Conservation (phyloP, 2,329 filamentous ascomycete genomes). For the Pseudogymnoascus destructans region DNA sequence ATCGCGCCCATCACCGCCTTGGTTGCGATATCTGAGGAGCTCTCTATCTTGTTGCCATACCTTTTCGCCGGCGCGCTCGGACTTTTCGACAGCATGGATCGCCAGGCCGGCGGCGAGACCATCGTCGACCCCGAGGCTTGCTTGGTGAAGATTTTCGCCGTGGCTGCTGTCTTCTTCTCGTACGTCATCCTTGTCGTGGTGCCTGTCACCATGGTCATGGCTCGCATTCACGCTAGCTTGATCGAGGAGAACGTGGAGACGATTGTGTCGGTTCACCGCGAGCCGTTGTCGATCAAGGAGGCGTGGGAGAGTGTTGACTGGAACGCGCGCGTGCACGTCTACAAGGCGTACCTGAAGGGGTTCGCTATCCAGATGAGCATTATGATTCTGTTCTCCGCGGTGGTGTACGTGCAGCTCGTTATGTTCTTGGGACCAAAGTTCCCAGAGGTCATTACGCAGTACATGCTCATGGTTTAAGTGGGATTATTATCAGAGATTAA, state of each 20-base stretch:
- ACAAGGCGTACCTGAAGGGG: slow-evolving; percentile 65
- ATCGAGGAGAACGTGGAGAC: slow-evolving; percentile 70
- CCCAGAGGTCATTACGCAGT: slow-evolving; percentile 2
- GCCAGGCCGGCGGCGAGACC: slow-evolving; percentile 19
- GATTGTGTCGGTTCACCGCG: slow-evolving; percentile 82
- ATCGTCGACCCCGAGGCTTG: slow-evolving; percentile 29
- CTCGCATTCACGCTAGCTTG: slow-evolving; percentile 77
- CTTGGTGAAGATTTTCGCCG: slow-evolving; percentile 33
- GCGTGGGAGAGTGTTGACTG: slow-evolving; percentile 70
- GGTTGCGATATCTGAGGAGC: slow-evolving; percentile 44
- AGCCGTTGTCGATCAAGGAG: slow-evolving; percentile 57
- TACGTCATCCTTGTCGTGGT: slow-evolving; percentile 52
- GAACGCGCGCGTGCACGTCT: slow-evolving; percentile 56
- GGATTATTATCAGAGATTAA: neutral
- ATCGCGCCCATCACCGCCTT: slow-evolving; percentile 55
- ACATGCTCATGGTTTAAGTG: slow-evolving; percentile 4
- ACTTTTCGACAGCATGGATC: slow-evolving; percentile 11
- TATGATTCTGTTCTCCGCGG: slow-evolving; percentile 33
- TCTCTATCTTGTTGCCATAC: slow-evolving; percentile 36
- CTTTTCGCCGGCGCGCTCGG: slow-evolving; percentile 33
- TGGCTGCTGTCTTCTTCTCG: slow-evolving; percentile 36
- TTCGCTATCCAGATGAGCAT: slow-evolving; percentile 40
- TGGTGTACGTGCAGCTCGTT: slow-evolving; percentile 40
- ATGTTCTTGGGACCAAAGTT: slow-evolving; percentile 30
- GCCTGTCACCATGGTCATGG: slow-evolving; percentile 62